Evolutionary conservation across 225 moss, liverwort and hornwort species (phyloP).

Genomic region (Pleurozium schreberi): DNA sequence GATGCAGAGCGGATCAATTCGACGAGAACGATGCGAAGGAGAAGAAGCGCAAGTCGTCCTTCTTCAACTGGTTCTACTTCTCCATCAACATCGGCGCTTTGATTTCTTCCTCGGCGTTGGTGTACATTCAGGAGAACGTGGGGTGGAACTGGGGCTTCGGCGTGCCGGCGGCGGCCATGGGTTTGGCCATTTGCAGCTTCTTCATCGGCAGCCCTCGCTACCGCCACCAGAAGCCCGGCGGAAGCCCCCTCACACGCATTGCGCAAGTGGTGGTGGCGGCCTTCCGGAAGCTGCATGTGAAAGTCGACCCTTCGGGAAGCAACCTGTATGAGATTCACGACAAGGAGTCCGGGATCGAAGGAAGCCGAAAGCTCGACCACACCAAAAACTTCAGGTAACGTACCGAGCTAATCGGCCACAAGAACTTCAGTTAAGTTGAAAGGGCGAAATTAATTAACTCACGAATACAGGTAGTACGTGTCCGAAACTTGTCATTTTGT

Average conservation of each 20-base stretch:
- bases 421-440: neutral
- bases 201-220: slow-evolving; percentile 53
- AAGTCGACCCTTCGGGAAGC: slow-evolving; percentile 8
- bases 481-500: neutral
- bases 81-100: slow-evolving; percentile 78
- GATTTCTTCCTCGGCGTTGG: slow-evolving; percentile 57
- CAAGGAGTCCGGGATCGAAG: slow-evolving; percentile 47
- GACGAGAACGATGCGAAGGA: slow-evolving; percentile 58
- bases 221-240: slow-evolving; percentile 78
- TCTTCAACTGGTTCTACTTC: slow-evolving; percentile 99
- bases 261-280: slow-evolving; percentile 60
- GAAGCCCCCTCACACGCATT: slow-evolving; percentile 74
- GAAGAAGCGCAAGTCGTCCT: slow-evolving; percentile 55
- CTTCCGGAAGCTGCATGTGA: slow-evolving; percentile 21
- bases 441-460: neutral
- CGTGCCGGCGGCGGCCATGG: slow-evolving; percentile 74
- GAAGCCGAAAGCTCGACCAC: slow-evolving; percentile 63
- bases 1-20: slow-evolving; percentile 70
- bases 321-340: slow-evolving; percentile 54
- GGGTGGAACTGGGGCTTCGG: slow-evolving; percentile 93
- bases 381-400: slow-evolving; percentile 40
- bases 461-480: neutral
- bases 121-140: slow-evolving; percentile 66
- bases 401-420: too few species aligned
- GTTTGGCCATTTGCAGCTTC: slow-evolving; percentile 54